Evolutionary conservation across 139 green algal genomes (phyloP).

Genomic region (Chlorella ohadii): DNA sequence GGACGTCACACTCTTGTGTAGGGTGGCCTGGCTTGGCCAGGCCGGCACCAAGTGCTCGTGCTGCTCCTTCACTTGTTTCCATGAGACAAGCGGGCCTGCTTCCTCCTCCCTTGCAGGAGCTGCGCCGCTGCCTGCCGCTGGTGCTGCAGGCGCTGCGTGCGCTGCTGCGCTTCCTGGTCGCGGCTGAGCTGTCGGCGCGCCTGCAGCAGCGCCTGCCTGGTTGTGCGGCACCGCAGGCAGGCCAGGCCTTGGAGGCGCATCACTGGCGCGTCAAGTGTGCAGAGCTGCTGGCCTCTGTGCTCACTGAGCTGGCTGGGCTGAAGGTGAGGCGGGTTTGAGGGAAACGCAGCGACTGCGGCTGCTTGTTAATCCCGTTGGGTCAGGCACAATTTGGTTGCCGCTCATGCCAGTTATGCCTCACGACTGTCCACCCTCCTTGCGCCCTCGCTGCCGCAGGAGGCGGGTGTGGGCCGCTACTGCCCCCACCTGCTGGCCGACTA

Average conservation of each 20-base stretch:
- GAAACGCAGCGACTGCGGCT: too few species aligned
- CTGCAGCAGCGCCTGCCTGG: background rate
- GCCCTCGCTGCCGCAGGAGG: background rate
- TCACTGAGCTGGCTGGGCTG: constrained; percentile 32
- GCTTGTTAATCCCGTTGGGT: too few species aligned
- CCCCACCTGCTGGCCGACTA: constrained; percentile 56
- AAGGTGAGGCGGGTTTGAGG: constrained; percentile 29
- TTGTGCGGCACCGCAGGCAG: background rate
- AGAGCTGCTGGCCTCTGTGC: constrained; percentile 25
- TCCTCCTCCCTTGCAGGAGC: constrained; percentile 1
- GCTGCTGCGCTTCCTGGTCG: constrained; percentile 38
- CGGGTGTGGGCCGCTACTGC: constrained; percentile 38
- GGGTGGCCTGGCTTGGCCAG: background rate
- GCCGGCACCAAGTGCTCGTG: background rate
- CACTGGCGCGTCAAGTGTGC: constrained; percentile 28
- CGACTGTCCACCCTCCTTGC: too few species aligned
- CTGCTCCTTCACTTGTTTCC: too few species aligned
- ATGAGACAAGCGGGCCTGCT: background rate
- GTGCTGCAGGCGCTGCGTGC: constrained; percentile 22
- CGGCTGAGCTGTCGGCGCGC: constrained; percentile 19
- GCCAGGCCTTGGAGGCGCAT: background rate
- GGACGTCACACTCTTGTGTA: too few species aligned
- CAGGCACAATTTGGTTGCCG: too few species aligned
- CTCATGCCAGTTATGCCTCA: too few species aligned
- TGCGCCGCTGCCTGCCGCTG: constrained; percentile 45